phyloP scores from a whole-genome alignment of 202 grass and related monocot genomes.

The Zoysia matrella region DNA sequence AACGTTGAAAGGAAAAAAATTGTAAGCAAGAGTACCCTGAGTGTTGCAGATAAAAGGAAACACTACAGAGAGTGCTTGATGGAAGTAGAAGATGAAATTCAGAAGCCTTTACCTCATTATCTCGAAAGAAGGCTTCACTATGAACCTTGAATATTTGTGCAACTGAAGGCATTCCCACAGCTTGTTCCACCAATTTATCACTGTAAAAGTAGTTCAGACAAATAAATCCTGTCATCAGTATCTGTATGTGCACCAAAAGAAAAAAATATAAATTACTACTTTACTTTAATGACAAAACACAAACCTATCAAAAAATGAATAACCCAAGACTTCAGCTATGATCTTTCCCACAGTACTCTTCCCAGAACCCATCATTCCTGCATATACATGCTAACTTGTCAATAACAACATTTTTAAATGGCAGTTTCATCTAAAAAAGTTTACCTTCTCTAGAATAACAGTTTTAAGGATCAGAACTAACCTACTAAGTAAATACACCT shows the following conservation, averaged over 20 bases:
- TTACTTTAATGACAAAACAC: constrained; percentile 33
- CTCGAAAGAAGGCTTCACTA: constrained; percentile 91
- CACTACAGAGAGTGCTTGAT: constrained; percentile 1
- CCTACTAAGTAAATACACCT: constrained; percentile 98
- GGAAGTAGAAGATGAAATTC: constrained; percentile 15
- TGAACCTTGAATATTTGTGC: constrained; percentile 97
- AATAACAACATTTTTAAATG: constrained; percentile 24
- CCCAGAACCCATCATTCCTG: constrained; percentile 99
- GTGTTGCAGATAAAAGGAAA: constrained; percentile 8
- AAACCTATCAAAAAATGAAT: constrained; percentile 97
- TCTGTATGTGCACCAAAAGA: background rate
- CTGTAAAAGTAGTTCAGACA: constrained; percentile 52
- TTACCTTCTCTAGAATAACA: background rate
- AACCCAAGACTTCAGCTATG: constrained; percentile 83
- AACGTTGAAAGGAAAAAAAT: constrained; percentile 20
- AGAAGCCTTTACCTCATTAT: constrained; percentile 74
- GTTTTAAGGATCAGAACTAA: constrained; percentile 52
- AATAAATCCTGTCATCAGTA: constrained; percentile 31
- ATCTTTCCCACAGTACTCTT: constrained; percentile 98
- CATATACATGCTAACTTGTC: constrained; percentile 14
- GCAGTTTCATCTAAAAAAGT: constrained; percentile 2
- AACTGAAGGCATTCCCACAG: constrained; percentile 90
- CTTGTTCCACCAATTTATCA: constrained; percentile 97
- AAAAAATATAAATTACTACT: constrained; percentile 1
- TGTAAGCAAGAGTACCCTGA: constrained; percentile 5